phyloP scores from a whole-genome alignment of 495 filamentous ascomycete species.

The Neurospora sp. region DNA sequence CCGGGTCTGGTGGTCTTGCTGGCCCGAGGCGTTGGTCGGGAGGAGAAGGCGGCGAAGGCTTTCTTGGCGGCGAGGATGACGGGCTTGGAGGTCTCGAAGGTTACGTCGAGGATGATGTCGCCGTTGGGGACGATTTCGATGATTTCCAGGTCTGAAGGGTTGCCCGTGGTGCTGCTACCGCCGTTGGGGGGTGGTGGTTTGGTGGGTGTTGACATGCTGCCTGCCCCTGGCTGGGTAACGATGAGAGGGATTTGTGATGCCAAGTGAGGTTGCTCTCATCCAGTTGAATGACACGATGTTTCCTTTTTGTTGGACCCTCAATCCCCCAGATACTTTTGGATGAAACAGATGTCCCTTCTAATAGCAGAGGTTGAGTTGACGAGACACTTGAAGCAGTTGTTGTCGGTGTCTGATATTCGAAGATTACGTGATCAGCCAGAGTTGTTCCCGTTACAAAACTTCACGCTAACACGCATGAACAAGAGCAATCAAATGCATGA shows the following conservation, averaged over 20 bases:
- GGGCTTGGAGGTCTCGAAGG: constrained; percentile 38
- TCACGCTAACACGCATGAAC: not conserved
- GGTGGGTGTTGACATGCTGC: not conserved
- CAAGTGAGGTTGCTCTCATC: too few species aligned
- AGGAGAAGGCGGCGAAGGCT: not conserved
- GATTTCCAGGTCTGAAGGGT: constrained; percentile 13
- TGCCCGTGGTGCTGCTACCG: not conserved
- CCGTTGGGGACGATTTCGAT: constrained; percentile 40
- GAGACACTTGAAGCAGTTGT: not conserved
- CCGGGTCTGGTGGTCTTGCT: constrained; percentile 2
- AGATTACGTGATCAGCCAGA: not conserved
- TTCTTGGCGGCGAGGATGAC: not conserved
- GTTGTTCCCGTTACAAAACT: not conserved
- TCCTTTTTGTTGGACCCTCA: too few species aligned
- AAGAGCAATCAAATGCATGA: not conserved
- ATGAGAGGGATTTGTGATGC: not conserved
- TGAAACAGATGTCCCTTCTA: too few species aligned
- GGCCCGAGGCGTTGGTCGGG: not conserved
- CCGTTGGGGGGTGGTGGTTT: not conserved
- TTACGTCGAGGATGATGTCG: constrained; percentile 46
- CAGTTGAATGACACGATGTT: too few species aligned
- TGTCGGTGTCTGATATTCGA: not conserved
- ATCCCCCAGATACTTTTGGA: too few species aligned
- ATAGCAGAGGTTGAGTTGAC: not conserved
- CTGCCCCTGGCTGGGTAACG: not conserved